Evolutionary conservation across 1,284 basidiomycete genomes (phyloP).

Genomic region (Crocinoboletus sp.): DNA sequence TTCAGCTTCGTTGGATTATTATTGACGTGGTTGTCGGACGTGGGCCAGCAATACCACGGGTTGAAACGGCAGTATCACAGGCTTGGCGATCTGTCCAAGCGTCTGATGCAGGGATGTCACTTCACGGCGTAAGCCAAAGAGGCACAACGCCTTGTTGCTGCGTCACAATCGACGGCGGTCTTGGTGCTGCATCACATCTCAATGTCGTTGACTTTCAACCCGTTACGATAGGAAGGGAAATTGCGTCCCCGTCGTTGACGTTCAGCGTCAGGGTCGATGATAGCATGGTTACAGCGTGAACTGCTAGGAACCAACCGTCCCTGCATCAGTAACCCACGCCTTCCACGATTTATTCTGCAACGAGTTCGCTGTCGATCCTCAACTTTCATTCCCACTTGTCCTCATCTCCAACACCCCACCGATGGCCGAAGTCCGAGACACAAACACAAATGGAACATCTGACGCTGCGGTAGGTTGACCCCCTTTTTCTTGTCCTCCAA

Average conservation of each 20-base stretch:
- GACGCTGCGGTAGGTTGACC: slow-evolving; percentile 2
- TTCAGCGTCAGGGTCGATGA: no score
- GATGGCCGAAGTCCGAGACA: slow-evolving; percentile 7
- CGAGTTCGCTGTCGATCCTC: neutral
- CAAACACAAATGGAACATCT: neutral
- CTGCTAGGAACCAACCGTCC: neutral
- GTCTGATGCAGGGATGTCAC: neutral
- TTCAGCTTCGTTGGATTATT: no score
- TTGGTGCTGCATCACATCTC: neutral
- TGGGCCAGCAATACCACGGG: neutral
- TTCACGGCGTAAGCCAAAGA: slow-evolving; percentile 1
- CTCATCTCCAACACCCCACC: neutral
- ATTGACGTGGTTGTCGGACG: neutral
- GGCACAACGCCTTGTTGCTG: neutral
- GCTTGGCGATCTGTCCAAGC: neutral
- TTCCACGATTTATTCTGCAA: slow-evolving; percentile 2
- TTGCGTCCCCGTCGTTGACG: no score
- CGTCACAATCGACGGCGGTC: neutral
- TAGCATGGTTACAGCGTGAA: neutral
- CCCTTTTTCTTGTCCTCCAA: neutral
- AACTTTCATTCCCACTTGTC: neutral
- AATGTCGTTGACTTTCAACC: neutral
- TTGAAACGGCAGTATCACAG: neutral
- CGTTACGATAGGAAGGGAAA: no score
- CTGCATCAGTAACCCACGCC: slow-evolving; percentile 1